phyloP scores from a whole-genome alignment of 2,329 filamentous ascomycete species.

The Ophiostoma triangulosporum region DNA sequence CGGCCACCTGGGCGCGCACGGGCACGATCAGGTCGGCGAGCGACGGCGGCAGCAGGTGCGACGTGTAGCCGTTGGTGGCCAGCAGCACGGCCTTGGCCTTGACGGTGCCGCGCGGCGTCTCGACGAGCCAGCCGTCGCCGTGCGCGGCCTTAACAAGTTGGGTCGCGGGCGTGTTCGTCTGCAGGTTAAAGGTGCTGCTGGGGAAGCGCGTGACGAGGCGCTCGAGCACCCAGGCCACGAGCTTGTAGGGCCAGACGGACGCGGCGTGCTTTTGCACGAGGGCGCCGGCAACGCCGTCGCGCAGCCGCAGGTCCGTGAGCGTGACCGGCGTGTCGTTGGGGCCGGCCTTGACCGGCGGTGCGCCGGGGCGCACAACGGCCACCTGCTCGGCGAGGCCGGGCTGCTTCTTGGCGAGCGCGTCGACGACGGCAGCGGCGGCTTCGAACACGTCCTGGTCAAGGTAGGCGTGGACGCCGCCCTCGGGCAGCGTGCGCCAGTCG shows the following conservation, averaged over 20 bases:
- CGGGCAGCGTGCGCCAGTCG: slow-evolving; percentile 49
- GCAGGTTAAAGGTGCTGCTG: slow-evolving; percentile 46
- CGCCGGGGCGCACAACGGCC: slow-evolving; percentile 23
- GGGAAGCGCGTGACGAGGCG: slow-evolving; percentile 30
- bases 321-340: slow-evolving; percentile 8
- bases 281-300: slow-evolving; percentile 42
- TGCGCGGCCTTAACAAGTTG: slow-evolving; percentile 25
- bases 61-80: slow-evolving; percentile 76
- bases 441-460: slow-evolving; percentile 42
- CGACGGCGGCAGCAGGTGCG: slow-evolving; percentile 55
- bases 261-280: slow-evolving; percentile 52
- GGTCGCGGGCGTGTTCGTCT: slow-evolving; percentile 57
- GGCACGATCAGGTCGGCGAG: slow-evolving; percentile 64
- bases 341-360: slow-evolving; percentile 7
- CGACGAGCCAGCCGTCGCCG: slow-evolving; percentile 40
- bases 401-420: slow-evolving; percentile 32
- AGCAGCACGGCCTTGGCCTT: slow-evolving; percentile 52
- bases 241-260: slow-evolving; percentile 72
- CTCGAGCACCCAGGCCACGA: slow-evolving; percentile 60
- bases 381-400: slow-evolving; percentile 43
- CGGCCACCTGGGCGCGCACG: slow-evolving; percentile 58
- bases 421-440: slow-evolving; percentile 36
- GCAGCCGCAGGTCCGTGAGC: slow-evolving; percentile 40
- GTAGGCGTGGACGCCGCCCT: slow-evolving; percentile 47
- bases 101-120: slow-evolving; percentile 57